phyloP scores from a whole-genome alignment of 2,329 filamentous ascomycete genomes.

The Trichoderma oligosporum region DNA sequence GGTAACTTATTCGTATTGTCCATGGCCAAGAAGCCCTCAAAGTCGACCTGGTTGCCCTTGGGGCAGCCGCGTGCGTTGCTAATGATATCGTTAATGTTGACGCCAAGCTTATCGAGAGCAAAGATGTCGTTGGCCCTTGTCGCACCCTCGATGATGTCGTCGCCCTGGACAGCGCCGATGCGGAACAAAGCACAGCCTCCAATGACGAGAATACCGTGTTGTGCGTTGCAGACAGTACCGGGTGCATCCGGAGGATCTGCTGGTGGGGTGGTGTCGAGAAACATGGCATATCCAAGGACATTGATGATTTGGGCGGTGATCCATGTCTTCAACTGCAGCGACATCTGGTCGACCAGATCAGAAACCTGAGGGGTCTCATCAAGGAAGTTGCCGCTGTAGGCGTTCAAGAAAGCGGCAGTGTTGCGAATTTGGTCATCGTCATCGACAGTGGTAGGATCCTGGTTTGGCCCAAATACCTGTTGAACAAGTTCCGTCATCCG shows the following conservation, averaged over 20 bases:
- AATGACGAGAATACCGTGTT: background rate
- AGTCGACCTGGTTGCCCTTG: background rate
- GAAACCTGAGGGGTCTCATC: background rate
- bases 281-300: background rate
- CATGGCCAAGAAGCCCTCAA: background rate
- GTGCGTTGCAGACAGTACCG: background rate
- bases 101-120: background rate
- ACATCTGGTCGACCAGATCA: background rate
- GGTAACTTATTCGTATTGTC: background rate
- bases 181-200: background rate
- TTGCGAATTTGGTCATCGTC: background rate
- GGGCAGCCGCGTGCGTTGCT: background rate
- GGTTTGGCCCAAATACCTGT: background rate
- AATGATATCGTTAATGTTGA: background rate
- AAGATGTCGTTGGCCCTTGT: background rate
- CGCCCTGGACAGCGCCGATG: background rate
- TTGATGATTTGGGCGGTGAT: background rate
- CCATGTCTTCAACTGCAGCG: constrained; percentile 1
- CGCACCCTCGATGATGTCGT: background rate
- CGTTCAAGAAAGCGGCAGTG: background rate
- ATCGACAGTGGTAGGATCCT: background rate
- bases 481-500: background rate
- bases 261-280: background rate
- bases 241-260: background rate
- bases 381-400: background rate